phyloP scores from a whole-genome alignment of 78 protist species.

The Dictyostelium firmibasis region DNA sequence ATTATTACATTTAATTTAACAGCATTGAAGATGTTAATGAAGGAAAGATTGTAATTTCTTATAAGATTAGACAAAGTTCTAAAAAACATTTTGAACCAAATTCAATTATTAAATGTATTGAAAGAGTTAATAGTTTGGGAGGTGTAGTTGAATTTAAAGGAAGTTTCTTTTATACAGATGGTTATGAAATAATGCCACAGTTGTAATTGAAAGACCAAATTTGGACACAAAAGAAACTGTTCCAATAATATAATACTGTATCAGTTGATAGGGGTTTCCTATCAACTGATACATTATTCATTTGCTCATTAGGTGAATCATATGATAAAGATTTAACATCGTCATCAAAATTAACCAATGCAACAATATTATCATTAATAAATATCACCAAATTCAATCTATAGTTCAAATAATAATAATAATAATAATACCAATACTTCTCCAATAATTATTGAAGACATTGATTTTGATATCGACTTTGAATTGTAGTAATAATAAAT shows the following conservation, averaged over 20 bases:
- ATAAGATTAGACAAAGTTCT: background rate
- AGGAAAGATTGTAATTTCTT: background rate
- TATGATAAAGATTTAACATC: background rate
- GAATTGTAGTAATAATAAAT: too few species aligned
- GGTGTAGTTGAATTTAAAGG: background rate
- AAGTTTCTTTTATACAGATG: background rate
- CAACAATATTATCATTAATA: background rate
- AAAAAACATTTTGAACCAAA: background rate
- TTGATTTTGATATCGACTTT: too few species aligned
- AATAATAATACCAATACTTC: too few species aligned
- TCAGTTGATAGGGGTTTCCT: too few species aligned
- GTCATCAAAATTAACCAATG: background rate
- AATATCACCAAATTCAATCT: too few species aligned
- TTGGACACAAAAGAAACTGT: background rate
- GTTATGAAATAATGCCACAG: background rate
- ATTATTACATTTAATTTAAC: background rate
- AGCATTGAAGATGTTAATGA: background rate
- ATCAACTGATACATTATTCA: background rate
- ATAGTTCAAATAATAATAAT: too few species aligned
- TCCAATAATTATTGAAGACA: too few species aligned
- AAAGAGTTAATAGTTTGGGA: background rate
- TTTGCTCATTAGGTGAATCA: background rate
- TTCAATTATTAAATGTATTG: background rate
- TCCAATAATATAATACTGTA: too few species aligned
- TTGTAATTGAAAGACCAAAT: background rate